Percentiles rank a stretch among this genome's conserved stretches.
Conservation (phyloP, 306 rosid species). For the Dicorynia guianensis region DNA sequence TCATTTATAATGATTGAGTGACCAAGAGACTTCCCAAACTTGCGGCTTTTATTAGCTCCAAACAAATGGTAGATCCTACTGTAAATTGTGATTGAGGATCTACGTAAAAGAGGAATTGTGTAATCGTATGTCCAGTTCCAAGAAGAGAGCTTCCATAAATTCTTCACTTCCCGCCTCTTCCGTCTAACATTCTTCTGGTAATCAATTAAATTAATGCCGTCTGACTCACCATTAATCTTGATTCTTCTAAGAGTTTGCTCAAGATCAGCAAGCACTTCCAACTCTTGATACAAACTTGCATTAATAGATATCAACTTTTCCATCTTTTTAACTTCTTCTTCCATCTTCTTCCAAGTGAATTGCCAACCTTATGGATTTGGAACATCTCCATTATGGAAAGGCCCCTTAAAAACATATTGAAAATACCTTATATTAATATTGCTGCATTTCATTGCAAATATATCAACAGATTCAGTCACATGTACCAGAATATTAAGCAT, state of each 20-base stretch:
- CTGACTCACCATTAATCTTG: slow-evolving; percentile 62
- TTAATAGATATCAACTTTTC: slow-evolving; percentile 73
- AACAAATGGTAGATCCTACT: slow-evolving; percentile 76
- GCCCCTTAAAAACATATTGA: slow-evolving; percentile 61
- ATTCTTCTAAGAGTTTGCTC: slow-evolving; percentile 80
- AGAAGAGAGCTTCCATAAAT: slow-evolving; percentile 66
- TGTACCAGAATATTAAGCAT: slow-evolving; percentile 71
- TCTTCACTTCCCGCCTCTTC: slow-evolving; percentile 83
- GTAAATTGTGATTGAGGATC: slow-evolving; percentile 80
- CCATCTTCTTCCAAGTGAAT: slow-evolving; percentile 81
- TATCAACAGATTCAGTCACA: slow-evolving; percentile 81
- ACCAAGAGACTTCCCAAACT: slow-evolving; percentile 61
- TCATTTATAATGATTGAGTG: no score
- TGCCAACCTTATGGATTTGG: slow-evolving; percentile 79
- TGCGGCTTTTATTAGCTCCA: slow-evolving; percentile 63
- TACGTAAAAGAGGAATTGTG: slow-evolving; percentile 65
- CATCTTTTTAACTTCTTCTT: slow-evolving; percentile 83
- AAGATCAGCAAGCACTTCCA: slow-evolving; percentile 83
- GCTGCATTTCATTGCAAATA: slow-evolving; percentile 83
- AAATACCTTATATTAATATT: slow-evolving; percentile 74
- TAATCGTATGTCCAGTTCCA: slow-evolving; percentile 93
- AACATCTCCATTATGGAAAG: slow-evolving; percentile 60
- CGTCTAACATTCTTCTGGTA: slow-evolving; percentile 79
- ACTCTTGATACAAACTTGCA: slow-evolving; percentile 86
- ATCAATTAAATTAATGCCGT: slow-evolving; percentile 57